Base-by-base conservation (phyloP, 345 rosid species). In the Abelmoschus esculentus region DNA sequence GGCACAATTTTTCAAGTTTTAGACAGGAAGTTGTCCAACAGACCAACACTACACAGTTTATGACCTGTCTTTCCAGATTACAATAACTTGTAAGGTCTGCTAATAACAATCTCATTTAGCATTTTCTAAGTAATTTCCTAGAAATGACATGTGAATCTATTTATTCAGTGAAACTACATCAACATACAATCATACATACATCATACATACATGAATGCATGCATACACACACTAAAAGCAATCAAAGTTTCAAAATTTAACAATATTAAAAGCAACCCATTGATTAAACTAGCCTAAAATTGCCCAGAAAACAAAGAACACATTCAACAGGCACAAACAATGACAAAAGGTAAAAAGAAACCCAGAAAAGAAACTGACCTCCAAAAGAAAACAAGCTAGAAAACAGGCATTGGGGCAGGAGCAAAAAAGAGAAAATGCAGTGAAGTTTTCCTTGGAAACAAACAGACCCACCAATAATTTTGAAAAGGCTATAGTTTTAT, bases 321-420 rank as follows among this genome's bases (percentile, higher is more conserved):
- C 3, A 17, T 13, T 53, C 42, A 10, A 36, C 46, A 57, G 68
- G 63, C 38, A 32, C 12, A 56, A 13, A 62, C 42, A 74, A 61
- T 26, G 44, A 15, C 34, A 3, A 40, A 36, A n/a, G 6, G 31
- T 66, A 75, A 72, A 67, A 32, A 32, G 15, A 49, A 49, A 78
- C 70, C 73, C 77, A 77, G 70, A 66, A 75, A 28, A 66, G 49
- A 80, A 76, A 15, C 66, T 52, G 12, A 77, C 76, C 78, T 70
- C 53, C 7, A 49, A 61, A 63, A 56, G 55, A 15, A 50, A 50
- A 34, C 15, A 22, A 7, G 34, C 57, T 36, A 15, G 7, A 8
- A 69, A n/a, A 29, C 49, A 52, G 61, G 17, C 72, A 66, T 56
- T 15, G 32, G 50, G 36, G 17, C 31, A 18, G 32, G 15, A 47